Base-by-base conservation (phyloP, 331 rosid genomes). In the Phaseolus coccineus region DNA sequence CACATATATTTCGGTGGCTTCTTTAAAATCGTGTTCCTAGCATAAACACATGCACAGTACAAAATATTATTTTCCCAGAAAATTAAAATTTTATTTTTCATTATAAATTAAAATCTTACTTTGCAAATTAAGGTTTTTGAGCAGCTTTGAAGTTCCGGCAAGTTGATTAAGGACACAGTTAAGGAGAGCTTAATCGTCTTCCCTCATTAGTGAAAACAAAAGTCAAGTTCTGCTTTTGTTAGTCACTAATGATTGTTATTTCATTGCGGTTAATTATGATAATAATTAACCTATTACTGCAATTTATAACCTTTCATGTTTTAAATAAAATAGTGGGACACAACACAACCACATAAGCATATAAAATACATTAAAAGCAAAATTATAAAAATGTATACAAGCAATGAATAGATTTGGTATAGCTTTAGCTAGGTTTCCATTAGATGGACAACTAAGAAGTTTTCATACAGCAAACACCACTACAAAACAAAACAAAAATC, bases 261-360 rank as follows among this genome's bases (percentile, higher is more conserved):
- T 81, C 57, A 30, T 59, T 40, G 66, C 59, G 71, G 77, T 81
- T 81, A 74, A 81, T 55, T 55, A 77, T 55, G 12, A 65, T 55
- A 55, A 78, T 78, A 44, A 69, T 57, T 69, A 69, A 46, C 59
- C 52, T 65, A 8, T 69, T 56, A 56, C 75, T 67, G 14, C 31
- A 30, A 30, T 42, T n/a, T 44, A 6, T 42, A 68, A 40, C 19
- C 59, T 42, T 77, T 55, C 76, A 78, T 55, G 13, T 30, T 25
- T 51, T 30, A 44, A 10, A 44, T 13, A 56, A 67, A 39, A 39
- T 67, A 48, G 24, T 48, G 80, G 37, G 7, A 7, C 48, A 1
- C 31, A 6, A 1, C 31, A 6, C 44, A 35, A 35, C 39, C 39
- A 35, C 39, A 35, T 35, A 53, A 72, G 7, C 47, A 61, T 9